Evolutionary conservation across 169 alveolate genomes (phyloP), one percentile per base, ranked within the genome.

Genomic region (Cryptosporidium baileyi): DNA sequence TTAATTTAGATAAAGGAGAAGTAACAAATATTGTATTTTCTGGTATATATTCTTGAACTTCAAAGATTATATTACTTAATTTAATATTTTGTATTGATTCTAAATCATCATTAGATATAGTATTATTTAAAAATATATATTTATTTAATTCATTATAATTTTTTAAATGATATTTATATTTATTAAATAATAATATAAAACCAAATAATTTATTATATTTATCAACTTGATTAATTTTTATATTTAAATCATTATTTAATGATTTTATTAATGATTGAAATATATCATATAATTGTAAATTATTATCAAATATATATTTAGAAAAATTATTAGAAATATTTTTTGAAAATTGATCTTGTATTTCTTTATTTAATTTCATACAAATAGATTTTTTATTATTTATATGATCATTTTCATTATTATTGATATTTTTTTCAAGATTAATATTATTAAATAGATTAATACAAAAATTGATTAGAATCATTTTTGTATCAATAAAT

Each of bases 391-490:
- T 32, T 22, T 65, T 65, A 17, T 62, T 38, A n/a, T 3, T 28
- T n/a, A 65, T 26, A 26, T 9, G 15, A 1, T 17, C 24, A 24
- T 65, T 62, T 45, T 36, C 47, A 44, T 47, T 0, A 19, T 13
- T 44, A 13, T 6, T 13, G 9, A 17, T 30, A 24, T 65, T 24
- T 13, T n/a, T 13, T 8, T 47, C 9, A 11, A n/a, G 51, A 4
- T 7, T 30, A 26, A 65, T 32, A 28, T 28, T 47, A 5, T 28
- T 34, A n/a, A 47, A n/a, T 13, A 74, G 24, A 17, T 61, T 60
- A n/a, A 74, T 74, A 57, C 85, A 74, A 30, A 54, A 74, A n/a
- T 74, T 60, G 19, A 74, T 74, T 17, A 52, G 61, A 19, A 74
- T 32, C 57, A 40, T 74, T 32, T 41, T 74, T 1, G 65, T 15